A percentile compares a stretch with the other conserved stretches of the same genome.
These are phyloP conservation scores for Coelastrella sp. DNA, from an alignment of 139 green algal genomes.

Conservation along the genomic window DNA sequence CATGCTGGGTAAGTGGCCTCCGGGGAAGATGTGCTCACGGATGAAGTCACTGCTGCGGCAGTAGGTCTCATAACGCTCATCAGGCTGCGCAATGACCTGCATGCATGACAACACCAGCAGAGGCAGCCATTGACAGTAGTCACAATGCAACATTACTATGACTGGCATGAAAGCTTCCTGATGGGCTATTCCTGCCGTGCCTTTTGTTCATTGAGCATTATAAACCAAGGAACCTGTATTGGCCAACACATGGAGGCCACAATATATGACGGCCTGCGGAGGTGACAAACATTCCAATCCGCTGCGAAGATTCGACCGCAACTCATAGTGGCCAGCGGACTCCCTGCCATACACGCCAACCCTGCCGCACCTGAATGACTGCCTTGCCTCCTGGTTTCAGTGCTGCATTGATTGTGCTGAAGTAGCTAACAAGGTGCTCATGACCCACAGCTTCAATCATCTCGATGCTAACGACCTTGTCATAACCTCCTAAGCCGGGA, in stretches of 20 bases:
- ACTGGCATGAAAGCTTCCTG: no score
- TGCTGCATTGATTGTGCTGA: constrained; percentile 73
- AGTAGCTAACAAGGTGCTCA: constrained; percentile 92
- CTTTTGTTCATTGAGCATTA: no score
- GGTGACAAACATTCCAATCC: no score
- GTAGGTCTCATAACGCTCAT: constrained; percentile 88
- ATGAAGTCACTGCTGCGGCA: constrained; percentile 95
- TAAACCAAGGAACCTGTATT: no score
- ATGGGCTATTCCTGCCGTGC: no score
- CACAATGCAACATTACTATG: no score
- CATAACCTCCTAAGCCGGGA: constrained; percentile 41
- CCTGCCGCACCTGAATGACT: constrained; percentile 77
- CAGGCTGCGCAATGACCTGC: constrained; percentile 58
- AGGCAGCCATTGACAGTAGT: constrained; percentile 12
- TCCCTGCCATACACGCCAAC: no score
- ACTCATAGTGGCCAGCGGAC: no score
- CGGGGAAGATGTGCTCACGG: constrained; percentile 98
- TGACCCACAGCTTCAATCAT: constrained; percentile 99
- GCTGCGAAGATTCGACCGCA: no score
- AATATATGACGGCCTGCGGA: no score
- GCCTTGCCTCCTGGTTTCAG: constrained; percentile 85
- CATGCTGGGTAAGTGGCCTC: constrained; percentile 65
- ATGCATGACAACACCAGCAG: not conserved
- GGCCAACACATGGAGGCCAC: no score
- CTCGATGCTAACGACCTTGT: constrained; percentile 77